Base-by-base conservation (phyloP, 2,329 filamentous ascomycete species). In the Phoma herbarum region DNA sequence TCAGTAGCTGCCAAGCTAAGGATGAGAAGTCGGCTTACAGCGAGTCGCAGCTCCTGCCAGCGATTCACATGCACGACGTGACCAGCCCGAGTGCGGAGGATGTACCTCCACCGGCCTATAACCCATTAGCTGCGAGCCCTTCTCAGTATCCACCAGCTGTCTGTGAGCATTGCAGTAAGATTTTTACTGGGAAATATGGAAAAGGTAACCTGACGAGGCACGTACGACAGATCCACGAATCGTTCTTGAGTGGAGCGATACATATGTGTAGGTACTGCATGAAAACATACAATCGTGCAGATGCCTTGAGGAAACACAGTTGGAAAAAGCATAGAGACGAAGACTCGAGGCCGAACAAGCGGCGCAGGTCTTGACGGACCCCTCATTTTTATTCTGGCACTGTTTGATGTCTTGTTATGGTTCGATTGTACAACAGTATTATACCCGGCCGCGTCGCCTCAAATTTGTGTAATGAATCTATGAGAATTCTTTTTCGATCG, bases 281-380 rank as follows among this genome's bases (percentile, higher is more conserved):
- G 5, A 50, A 57, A 11, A 22, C 26, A 5, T 62, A 62, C 47
- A 64, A 62, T n/a, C 44, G 62, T 18, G 52, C 49, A 9, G 62
- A 64, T 10, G 61, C 61, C 1, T 42, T 57, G n/a, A 49, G 55
- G 9, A 63, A 63, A 20, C 61, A 63, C 16, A 28, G 33, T 18
- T 59, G 54, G 58, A 61, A 58, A 16, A 59, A 54, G 31, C 61
- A 63, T 28, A 26, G 51, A 2, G 25, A 46, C 14, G 50, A 43
- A 14, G 33, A 49, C 14, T 53, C 49, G 1, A 54, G 35, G n/a
- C 57, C 60, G 1, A 50, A 55, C 11, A 62, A 62, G 29, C 57
- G 50, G 18, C 26, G 56, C 31, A 42, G 50, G 20, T 43, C 26
- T 14, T 43, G 14, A 43, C 6, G 33, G 8, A 10, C 9, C 9